Base-by-base conservation (phyloP, 352 stramenopile species). In the Globisporangium nodosum region DNA sequence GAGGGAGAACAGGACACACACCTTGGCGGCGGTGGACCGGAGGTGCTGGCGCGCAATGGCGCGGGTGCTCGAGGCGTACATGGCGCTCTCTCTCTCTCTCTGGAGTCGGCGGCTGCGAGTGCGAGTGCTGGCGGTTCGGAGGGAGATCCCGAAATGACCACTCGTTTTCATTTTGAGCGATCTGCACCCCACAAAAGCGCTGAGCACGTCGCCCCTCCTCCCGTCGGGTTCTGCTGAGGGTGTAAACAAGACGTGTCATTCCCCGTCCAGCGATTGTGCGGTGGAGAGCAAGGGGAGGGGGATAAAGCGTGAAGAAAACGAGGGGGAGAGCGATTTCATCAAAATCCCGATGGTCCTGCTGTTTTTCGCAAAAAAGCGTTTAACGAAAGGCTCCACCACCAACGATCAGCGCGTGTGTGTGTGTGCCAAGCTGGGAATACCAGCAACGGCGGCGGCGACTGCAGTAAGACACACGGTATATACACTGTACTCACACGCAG, bases 61-160 rank as follows among this genome's bases (percentile, higher is more conserved):
- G 68, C 76, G 76, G 61, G 76, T 69, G 61, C 69, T 76, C 64
- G 74, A 71, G 51, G 77, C 74, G 73, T 82, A 83, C 81, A 83
- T 79, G 16, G 49, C 30, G 49, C 37, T 39, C 49, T 43, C 30
- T 54, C 49, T 42, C 49, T 27, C 21, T 50, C 65, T 54, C 49
- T 52, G 64, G 37, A 39, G 54, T 27, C 21, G 54, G 45, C 58
- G 24, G 24, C 24, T 27, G 24, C 24, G 24, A 27, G 24, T 27
- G 24, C 24, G 24, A 27, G 24, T 49, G 52, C 56, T 60, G 54
- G 47, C 40, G 62, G 63, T 27, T 70, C 55, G 72, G 64, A 66
- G 78, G 75, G 78, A 89, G 75, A 91, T 91, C 73, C 74, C 75
- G 77, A 88, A 91, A 89, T 91, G 81, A 83, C 70, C 70, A 76